phyloP scores from a whole-genome alignment of 495 filamentous ascomycete genomes.

The Saxophila tyrrhenica region DNA sequence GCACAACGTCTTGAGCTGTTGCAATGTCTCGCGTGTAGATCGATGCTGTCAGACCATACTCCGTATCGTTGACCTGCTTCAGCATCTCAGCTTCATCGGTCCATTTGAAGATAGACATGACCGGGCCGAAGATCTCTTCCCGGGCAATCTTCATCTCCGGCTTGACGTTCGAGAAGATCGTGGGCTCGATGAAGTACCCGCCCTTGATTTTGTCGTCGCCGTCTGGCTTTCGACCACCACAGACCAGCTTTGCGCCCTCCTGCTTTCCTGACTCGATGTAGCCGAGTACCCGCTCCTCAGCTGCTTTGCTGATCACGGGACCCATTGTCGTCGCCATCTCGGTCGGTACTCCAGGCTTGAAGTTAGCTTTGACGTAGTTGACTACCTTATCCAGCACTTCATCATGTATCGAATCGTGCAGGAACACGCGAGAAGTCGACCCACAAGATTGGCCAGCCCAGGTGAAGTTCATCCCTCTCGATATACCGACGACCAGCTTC shows the following conservation, averaged over 20 bases:
- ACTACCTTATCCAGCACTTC: conserved; percentile 66
- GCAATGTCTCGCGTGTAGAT: conserved; percentile 72
- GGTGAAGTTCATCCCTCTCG: conserved; percentile 32
- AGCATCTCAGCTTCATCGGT: conserved; percentile 12
- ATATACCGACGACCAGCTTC: conserved; percentile 47
- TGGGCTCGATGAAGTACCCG: conserved; percentile 41
- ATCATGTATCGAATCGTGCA: conserved; percentile 74
- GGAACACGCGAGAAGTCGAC: conserved; percentile 75
- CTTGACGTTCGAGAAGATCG: conserved; percentile 35
- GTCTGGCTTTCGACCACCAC: conserved; percentile 48
- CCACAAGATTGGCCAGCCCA: conserved; percentile 91
- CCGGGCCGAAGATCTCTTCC: conserved; percentile 41
- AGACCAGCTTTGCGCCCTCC: conserved; percentile 73
- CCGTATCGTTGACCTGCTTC: conserved; percentile 8
- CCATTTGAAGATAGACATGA: conserved; percentile 31
- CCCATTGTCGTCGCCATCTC: conserved; percentile 77
- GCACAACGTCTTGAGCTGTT: conserved; percentile 68
- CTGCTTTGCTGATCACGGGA: conserved; percentile 76
- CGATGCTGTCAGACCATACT: conserved; percentile 13
- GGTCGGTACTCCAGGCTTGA: conserved; percentile 77
- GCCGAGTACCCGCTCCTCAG: conserved; percentile 72
- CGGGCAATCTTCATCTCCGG: conserved; percentile 32
- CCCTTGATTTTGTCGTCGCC: conserved; percentile 21
- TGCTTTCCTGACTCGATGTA: conserved; percentile 71
- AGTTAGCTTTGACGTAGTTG: conserved; percentile 50